phyloP scores from a whole-genome alignment of 2,329 filamentous ascomycete genomes.

The Tolypocladium pustulatum region DNA sequence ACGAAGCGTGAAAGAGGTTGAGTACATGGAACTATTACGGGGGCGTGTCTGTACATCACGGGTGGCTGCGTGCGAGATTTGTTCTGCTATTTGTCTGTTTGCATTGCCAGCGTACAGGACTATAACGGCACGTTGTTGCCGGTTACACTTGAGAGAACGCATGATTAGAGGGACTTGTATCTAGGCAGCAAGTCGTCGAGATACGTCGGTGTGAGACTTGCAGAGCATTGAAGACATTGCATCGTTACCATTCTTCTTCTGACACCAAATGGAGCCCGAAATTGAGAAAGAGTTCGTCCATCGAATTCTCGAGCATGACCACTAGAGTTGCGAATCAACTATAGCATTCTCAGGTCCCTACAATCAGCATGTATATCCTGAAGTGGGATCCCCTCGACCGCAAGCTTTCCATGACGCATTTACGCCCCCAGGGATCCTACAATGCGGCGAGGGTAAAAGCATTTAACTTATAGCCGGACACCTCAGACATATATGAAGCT shows the following conservation, averaged over 20 bases:
- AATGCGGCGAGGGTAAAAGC: no score
- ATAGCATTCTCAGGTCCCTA: no score
- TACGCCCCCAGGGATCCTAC: no score
- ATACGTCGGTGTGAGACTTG: not conserved
- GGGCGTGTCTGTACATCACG: not conserved
- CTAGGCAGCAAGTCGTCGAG: not conserved
- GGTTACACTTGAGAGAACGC: not conserved
- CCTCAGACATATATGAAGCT: no score
- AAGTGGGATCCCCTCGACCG: no score
- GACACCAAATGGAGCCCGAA: no score
- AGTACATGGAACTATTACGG: not conserved
- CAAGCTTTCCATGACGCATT: no score
- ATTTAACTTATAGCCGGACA: no score
- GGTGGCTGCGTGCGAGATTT: not conserved
- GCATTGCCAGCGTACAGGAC: not conserved
- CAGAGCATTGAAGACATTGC: not conserved
- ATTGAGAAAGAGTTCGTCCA: no score
- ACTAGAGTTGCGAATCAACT: no score
- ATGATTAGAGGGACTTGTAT: not conserved
- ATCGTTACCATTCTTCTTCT: not conserved
- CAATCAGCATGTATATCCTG: no score
- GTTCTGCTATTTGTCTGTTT: not conserved
- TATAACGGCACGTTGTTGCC: not conserved
- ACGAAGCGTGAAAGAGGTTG: not conserved
- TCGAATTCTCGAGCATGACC: no score